phyloP scores from a whole-genome alignment of 140 eudicot species.

The Stevia rebaudiana region DNA sequence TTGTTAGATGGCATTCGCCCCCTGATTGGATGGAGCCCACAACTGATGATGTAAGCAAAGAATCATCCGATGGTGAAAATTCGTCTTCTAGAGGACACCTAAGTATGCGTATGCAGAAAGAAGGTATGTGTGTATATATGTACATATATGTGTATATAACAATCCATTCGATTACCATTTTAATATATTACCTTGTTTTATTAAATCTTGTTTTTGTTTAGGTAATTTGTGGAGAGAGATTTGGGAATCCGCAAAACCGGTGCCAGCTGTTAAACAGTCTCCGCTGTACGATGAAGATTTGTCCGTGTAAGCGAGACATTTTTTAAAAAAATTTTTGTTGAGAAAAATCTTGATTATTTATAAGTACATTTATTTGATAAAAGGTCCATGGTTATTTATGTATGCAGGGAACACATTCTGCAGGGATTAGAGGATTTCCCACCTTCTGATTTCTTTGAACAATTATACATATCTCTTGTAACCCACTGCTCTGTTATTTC shows the following conservation, averaged over 20 bases:
- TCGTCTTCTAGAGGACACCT: constrained; percentile 67
- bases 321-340: not conserved
- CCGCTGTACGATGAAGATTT: constrained; percentile 93
- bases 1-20: constrained; percentile 99
- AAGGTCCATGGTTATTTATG: constrained; percentile 16
- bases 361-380: constrained; percentile 10
- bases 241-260: constrained; percentile 95
- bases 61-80: constrained; percentile 38
- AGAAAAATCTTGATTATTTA: not conserved
- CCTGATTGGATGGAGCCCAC: constrained; percentile 93
- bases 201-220: constrained; percentile 13
- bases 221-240: constrained; percentile 98
- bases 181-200: not conserved
- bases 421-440: constrained; percentile 58
- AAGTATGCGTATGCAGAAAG: constrained; percentile 92
- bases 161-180: not conserved
- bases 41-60: constrained; percentile 35
- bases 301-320: constrained; percentile 70
- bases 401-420: constrained; percentile 74
- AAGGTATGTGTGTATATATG: constrained; percentile 42
- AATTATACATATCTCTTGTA: constrained; percentile 74
- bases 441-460: constrained; percentile 76
- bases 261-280: constrained; percentile 89
- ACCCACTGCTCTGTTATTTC: constrained; percentile 20
- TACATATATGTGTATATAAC: not conserved